Percentiles rank a stretch among this genome's conserved stretches.
Evolutionary conservation across 192 early-diverging fungal genomes (phyloP).

Genomic region (Umbelopsis vinacea): DNA sequence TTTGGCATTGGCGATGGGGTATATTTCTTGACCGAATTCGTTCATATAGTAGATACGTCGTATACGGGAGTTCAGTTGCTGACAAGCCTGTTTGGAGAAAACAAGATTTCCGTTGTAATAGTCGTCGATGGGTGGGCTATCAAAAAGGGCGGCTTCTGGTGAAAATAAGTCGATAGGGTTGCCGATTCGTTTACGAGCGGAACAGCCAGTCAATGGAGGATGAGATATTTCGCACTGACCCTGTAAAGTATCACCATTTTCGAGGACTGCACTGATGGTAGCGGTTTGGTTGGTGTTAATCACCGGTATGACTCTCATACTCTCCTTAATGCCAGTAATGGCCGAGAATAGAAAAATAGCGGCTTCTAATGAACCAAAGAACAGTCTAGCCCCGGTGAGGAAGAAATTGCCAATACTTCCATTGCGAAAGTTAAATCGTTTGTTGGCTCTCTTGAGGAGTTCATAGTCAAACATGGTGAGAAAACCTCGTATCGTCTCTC

Average conservation of each 20-base stretch:
- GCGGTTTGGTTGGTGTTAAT: constrained; percentile 65
- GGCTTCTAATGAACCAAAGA: constrained; percentile 69
- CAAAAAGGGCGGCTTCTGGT: constrained; percentile 17
- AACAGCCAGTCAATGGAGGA: constrained; percentile 41
- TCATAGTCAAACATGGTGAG: constrained; percentile 70
- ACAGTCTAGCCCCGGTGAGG: constrained; percentile 73
- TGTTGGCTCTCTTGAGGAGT: constrained; percentile 63
- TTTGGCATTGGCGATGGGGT: constrained; percentile 66
- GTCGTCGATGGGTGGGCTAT: background rate
- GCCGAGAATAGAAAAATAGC: constrained; percentile 77
- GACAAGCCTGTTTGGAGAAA: constrained; percentile 54
- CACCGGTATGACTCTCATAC: constrained; percentile 72
- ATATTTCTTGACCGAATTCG: constrained; percentile 71
- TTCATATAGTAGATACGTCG: constrained; percentile 73
- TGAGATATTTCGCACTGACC: constrained; percentile 83
- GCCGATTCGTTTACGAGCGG: background rate
- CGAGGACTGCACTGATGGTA: constrained; percentile 69
- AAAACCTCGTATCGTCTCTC: constrained; percentile 75
- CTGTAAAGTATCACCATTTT: constrained; percentile 60
- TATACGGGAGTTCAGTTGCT: constrained; percentile 57
- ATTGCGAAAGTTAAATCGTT: constrained; percentile 72
- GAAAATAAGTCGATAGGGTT: constrained; percentile 49
- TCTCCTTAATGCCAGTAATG: constrained; percentile 66
- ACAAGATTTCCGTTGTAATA: constrained; percentile 47
- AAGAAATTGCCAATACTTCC: constrained; percentile 83